Percentiles rank a stretch among this genome's conserved stretches.
Conservation (phyloP, 1,284 basidiomycete genomes). For the Volvariella surrecta region DNA sequence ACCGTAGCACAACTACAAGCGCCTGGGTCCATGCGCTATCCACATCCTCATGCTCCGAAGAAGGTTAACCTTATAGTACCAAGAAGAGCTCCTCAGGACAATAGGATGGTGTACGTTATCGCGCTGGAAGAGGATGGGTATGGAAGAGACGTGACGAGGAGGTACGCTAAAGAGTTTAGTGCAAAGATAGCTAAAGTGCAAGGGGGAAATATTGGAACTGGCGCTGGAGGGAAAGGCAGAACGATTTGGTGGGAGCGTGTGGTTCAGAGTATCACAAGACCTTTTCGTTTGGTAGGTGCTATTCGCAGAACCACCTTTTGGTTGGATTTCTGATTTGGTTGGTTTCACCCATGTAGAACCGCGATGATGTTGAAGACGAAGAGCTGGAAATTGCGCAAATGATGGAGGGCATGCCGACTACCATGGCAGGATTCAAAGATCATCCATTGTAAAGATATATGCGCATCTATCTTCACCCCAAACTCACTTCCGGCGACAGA, state of each 20-base stretch:
- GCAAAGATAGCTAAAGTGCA: slow-evolving; percentile 81
- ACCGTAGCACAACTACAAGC: slow-evolving; percentile 8
- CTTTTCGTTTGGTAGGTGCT: slow-evolving; percentile 67
- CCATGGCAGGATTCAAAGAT: slow-evolving; percentile 89
- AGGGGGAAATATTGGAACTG: slow-evolving; percentile 42
- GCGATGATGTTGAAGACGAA: slow-evolving; percentile 93
- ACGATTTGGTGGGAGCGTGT: slow-evolving; percentile 84
- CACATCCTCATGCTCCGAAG: slow-evolving; percentile 22
- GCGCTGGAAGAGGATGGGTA: slow-evolving; percentile 90
- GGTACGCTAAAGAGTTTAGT: slow-evolving; percentile 78
- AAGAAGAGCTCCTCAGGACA: slow-evolving; percentile 40
- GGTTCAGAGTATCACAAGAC: slow-evolving; percentile 53
- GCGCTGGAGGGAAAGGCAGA: slow-evolving; percentile 44
- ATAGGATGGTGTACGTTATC: slow-evolving; percentile 90
- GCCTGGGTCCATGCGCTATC: slow-evolving; percentile 10
- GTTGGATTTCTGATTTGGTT: slow-evolving; percentile 8
- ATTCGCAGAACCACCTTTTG: not conserved
- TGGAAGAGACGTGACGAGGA: slow-evolving; percentile 65
- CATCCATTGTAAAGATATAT: slow-evolving; percentile 70
- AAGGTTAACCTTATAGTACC: slow-evolving; percentile 13
- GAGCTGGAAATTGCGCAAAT: slow-evolving; percentile 76
- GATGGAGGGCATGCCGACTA: slow-evolving; percentile 92
- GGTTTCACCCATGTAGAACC: slow-evolving; percentile 42
- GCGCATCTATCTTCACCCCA: slow-evolving; percentile 2
- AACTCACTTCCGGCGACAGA: slow-evolving; percentile 28